Percentiles rank a stretch among this genome's conserved stretches.
These are phyloP conservation scores for Patellaria atrata DNA, from an alignment of 495 filamentous ascomycete species.

Conservation along the genomic window DNA sequence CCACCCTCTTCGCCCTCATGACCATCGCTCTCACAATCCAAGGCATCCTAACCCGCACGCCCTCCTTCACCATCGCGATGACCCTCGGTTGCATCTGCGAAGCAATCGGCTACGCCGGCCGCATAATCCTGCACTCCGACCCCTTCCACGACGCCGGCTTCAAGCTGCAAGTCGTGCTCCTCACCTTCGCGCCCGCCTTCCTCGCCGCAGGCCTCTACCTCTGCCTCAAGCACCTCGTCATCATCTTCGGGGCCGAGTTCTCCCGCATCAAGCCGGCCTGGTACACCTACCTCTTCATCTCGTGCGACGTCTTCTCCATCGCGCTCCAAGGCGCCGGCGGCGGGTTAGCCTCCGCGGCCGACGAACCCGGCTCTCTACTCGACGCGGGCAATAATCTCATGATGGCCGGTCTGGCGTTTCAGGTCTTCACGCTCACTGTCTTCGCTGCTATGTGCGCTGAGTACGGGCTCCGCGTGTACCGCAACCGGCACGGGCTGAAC, in stretches of 20 bases:
- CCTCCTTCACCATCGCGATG: constrained; percentile 30
- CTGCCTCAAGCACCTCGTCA: constrained; percentile 29
- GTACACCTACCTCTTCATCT: constrained; percentile 40
- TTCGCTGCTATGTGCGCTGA: constrained; percentile 20
- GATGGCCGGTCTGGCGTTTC: constrained; percentile 27
- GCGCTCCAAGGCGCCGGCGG: constrained; percentile 40
- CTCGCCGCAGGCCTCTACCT: constrained; percentile 43
- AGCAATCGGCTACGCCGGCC: constrained; percentile 30
- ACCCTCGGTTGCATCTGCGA: constrained; percentile 27
- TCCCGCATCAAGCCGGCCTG: constrained; percentile 37
- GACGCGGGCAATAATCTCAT: constrained; percentile 24
- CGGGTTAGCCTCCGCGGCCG: constrained; percentile 26
- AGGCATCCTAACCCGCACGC: constrained; percentile 17
- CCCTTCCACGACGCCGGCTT: constrained; percentile 21
- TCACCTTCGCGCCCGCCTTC: constrained; percentile 42
- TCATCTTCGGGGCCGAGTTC: constrained; percentile 32
- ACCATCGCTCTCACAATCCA: constrained; percentile 8
- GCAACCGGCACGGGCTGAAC: constrained; percentile 5
- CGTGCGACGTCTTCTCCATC: constrained; percentile 36
- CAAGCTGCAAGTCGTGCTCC: constrained; percentile 27
- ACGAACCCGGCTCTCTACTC: constrained; percentile 5
- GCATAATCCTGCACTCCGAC: constrained; percentile 29
- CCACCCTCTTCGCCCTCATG: constrained; percentile 14
- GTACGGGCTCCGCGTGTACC: constrained; percentile 15
- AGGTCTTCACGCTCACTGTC: constrained; percentile 26